Conservation (phyloP, 75 land plant species). For the Pseudotsuga menziesii region DNA sequence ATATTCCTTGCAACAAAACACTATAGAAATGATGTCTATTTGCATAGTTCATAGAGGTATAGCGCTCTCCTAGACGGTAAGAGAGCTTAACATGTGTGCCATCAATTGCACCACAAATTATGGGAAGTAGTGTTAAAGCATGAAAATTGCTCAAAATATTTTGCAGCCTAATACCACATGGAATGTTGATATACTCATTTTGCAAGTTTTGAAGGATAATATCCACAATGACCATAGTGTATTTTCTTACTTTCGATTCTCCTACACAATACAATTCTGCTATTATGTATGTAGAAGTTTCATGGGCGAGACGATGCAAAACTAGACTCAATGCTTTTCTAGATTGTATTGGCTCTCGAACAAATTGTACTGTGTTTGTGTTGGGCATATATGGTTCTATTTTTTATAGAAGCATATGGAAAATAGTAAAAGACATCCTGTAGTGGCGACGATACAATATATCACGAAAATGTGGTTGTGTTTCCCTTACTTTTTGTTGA, state of each 20-base stretch:
- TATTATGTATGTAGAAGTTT: background rate
- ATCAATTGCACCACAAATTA: background rate
- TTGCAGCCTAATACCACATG: background rate
- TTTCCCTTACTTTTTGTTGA: no score
- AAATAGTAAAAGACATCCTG: no score
- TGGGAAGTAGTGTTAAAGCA: background rate
- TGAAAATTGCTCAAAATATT: background rate
- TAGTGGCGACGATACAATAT: no score
- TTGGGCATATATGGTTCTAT: no score
- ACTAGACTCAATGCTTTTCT: background rate
- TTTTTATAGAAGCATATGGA: no score
- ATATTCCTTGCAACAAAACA: constrained; percentile 25
- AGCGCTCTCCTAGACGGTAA: background rate
- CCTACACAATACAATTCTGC: constrained; percentile 1
- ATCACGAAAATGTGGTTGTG: no score
- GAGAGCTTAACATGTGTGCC: background rate
- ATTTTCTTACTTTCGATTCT: constrained; percentile 14
- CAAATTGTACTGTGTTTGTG: background rate
- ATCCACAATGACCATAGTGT: constrained; percentile 19
- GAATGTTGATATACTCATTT: background rate
- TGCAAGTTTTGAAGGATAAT: constrained; percentile 7
- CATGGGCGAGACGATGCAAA: background rate
- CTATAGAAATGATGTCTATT: constrained; percentile 3
- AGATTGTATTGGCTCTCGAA: background rate
- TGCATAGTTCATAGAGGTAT: background rate